These are phyloP conservation scores for Calonectria honghensis DNA, from an alignment of 2,329 filamentous ascomycete species.

Conservation along the genomic window DNA sequence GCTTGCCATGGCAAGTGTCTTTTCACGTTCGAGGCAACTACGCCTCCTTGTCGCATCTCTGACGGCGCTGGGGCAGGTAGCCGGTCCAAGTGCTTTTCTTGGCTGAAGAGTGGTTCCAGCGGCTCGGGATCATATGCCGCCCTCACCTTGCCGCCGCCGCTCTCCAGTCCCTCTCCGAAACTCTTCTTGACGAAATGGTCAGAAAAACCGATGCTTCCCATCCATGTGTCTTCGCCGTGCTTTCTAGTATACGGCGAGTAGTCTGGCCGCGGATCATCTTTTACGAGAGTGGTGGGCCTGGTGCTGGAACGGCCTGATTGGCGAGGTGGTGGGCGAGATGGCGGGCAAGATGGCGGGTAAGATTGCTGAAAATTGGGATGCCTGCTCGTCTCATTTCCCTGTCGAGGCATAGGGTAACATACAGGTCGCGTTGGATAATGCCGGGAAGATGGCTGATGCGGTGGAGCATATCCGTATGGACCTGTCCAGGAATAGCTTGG, in stretches of 20 bases:
- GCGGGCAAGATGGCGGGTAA: not conserved
- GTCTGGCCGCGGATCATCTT: not conserved
- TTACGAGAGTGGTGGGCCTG: not conserved
- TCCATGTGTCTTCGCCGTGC: constrained; percentile 34
- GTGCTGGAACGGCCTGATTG: not conserved
- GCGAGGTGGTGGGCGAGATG: not conserved
- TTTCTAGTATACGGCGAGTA: constrained; percentile 22
- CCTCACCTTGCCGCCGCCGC: not conserved
- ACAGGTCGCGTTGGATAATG: no score
- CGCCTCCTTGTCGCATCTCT: not conserved
- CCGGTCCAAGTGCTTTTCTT: not conserved
- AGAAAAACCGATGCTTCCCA: constrained; percentile 49
- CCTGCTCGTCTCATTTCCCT: not conserved
- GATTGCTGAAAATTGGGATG: not conserved
- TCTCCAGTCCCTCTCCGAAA: constrained; percentile 36
- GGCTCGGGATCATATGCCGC: constrained; percentile 39
- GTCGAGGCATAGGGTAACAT: not conserved
- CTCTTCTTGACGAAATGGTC: constrained; percentile 35
- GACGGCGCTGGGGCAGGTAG: constrained; percentile 1
- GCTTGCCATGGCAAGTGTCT: not conserved
- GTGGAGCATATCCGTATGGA: not conserved
- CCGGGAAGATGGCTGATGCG: not conserved
- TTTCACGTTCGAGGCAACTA: constrained; percentile 1
- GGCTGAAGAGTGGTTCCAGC: constrained; percentile 47
- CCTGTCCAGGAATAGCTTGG: not conserved